Conservation (phyloP, 768 basidiomycete species). For the Rossbeevera mucosa region DNA sequence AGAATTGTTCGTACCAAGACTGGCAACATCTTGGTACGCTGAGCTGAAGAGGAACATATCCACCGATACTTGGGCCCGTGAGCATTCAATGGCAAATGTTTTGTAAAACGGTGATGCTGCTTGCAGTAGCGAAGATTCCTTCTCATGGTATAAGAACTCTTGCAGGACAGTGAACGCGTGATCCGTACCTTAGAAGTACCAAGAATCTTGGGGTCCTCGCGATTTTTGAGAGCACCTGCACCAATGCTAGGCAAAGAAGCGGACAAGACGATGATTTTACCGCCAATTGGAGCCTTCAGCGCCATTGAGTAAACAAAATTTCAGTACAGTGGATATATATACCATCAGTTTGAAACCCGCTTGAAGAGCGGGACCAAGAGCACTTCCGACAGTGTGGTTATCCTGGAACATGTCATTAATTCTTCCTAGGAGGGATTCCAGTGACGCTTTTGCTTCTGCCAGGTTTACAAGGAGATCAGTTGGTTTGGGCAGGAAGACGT, state of each 20-base stretch:
- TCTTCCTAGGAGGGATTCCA: conserved; percentile 77
- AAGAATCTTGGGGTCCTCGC: conserved; percentile 94
- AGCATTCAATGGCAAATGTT: conserved; percentile 97
- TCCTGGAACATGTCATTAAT: conserved; percentile 98
- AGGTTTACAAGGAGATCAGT: conserved; percentile 95
- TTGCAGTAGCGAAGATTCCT: conserved; percentile 91
- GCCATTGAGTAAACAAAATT: neutral
- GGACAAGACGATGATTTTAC: conserved; percentile 86
- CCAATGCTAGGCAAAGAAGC: conserved; percentile 85
- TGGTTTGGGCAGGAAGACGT: conserved; percentile 96
- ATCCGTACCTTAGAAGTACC: conserved; percentile 80
- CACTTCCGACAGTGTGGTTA: conserved; percentile 89
- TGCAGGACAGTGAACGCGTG: neutral
- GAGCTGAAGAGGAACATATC: conserved; percentile 99
- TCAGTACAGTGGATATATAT: conserved; percentile 10
- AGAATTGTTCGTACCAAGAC: conserved; percentile 52
- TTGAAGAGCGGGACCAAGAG: conserved; percentile 90
- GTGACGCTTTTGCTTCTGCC: conserved; percentile 69
- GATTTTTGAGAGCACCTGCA: conserved; percentile 87
- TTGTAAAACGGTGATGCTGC: conserved; percentile 97
- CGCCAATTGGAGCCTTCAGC: conserved; percentile 80
- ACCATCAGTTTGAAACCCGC: conserved; percentile 96
- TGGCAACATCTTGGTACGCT: conserved; percentile 92
- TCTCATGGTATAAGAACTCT: conserved; percentile 3
- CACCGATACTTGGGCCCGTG: conserved; percentile 92